Conservation (phyloP, 2,329 filamentous ascomycete species). For the Beauveria pseudobassiana region DNA sequence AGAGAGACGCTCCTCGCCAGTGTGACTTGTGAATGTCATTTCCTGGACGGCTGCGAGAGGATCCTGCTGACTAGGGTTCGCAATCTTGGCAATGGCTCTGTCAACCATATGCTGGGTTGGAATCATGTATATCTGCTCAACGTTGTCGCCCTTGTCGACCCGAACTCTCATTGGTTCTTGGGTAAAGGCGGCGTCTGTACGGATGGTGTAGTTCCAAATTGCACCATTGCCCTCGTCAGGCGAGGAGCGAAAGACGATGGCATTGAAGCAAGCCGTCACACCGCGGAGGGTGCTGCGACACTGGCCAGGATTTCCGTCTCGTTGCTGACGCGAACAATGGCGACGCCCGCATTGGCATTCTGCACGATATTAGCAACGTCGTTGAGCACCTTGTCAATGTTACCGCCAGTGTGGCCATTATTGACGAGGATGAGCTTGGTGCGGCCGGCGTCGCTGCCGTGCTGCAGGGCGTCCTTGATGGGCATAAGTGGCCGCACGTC, state of each 20-base stretch:
- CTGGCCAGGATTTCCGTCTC: conserved; percentile 51
- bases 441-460: conserved; percentile 47
- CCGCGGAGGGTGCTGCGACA: conserved; percentile 61
- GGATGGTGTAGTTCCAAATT: conserved; percentile 80
- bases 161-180: conserved; percentile 53
- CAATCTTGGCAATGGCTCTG: conserved; percentile 55
- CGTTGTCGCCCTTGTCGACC: conserved; percentile 58
- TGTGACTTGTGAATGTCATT: conserved; percentile 70
- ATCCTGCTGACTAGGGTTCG: conserved; percentile 31
- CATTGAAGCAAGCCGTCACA: conserved; percentile 65
- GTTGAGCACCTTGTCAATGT: conserved; percentile 65
- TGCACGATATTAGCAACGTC: conserved; percentile 51
- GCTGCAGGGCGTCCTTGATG: conserved; percentile 54
- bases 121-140: conserved; percentile 68
- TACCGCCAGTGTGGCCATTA: conserved; percentile 59
- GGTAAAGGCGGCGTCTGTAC: conserved; percentile 61
- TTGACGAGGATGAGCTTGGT: conserved; percentile 73
- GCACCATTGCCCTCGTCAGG: conserved; percentile 59
- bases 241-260: conserved; percentile 67
- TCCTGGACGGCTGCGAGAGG: conserved; percentile 42
- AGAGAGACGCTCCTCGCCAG: conserved; percentile 56
- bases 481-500: conserved; percentile 51
- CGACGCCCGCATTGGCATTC: conserved; percentile 44
- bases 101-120: conserved; percentile 78
- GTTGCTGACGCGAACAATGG: conserved; percentile 44